Percentiles rank a stretch among this genome's conserved stretches.
phyloP scores from a whole-genome alignment of 257 asterid genomes.

The Agastache rugosa region DNA sequence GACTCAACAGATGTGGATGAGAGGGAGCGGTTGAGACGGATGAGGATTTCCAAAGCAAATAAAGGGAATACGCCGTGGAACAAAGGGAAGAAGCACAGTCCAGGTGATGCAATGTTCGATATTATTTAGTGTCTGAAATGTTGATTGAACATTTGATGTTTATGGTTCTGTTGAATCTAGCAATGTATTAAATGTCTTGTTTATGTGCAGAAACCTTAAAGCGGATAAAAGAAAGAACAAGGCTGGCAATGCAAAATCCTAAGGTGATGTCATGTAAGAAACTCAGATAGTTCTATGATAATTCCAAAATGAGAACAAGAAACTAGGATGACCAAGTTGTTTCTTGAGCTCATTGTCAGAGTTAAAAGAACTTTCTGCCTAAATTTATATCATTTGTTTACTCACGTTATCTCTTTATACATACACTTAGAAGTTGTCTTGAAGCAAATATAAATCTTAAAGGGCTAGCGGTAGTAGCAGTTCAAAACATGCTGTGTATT shows the following conservation, averaged over 20 bases:
- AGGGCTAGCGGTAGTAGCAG: background rate
- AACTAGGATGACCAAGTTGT: slow-evolving; percentile 28
- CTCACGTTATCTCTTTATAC: background rate
- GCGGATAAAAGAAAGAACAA: slow-evolving; percentile 84
- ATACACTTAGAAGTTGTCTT: background rate
- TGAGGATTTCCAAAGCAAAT: slow-evolving; percentile 92
- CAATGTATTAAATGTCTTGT: slow-evolving; percentile 32
- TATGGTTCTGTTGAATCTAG: background rate
- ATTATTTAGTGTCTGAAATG: background rate
- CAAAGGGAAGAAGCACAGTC: slow-evolving; percentile 90
- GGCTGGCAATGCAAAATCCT: slow-evolving; percentile 98
- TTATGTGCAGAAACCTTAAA: slow-evolving; percentile 74
- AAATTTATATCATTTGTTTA: background rate
- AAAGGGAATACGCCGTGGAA: slow-evolving; percentile 98
- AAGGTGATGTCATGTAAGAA: slow-evolving; percentile 98
- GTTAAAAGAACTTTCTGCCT: background rate
- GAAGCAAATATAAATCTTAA: background rate
- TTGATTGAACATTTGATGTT: background rate
- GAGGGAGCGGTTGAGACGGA: slow-evolving; percentile 82
- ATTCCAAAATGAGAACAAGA: slow-evolving; percentile 27
- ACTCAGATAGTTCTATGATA: slow-evolving; percentile 35
- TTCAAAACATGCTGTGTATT: background rate
- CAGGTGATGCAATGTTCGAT: slow-evolving; percentile 53
- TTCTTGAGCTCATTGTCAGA: slow-evolving; percentile 11
- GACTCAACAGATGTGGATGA: slow-evolving; percentile 60